Base-by-base conservation (phyloP, 352 stramenopile genomes). In the Phytopythium aichiense region DNA sequence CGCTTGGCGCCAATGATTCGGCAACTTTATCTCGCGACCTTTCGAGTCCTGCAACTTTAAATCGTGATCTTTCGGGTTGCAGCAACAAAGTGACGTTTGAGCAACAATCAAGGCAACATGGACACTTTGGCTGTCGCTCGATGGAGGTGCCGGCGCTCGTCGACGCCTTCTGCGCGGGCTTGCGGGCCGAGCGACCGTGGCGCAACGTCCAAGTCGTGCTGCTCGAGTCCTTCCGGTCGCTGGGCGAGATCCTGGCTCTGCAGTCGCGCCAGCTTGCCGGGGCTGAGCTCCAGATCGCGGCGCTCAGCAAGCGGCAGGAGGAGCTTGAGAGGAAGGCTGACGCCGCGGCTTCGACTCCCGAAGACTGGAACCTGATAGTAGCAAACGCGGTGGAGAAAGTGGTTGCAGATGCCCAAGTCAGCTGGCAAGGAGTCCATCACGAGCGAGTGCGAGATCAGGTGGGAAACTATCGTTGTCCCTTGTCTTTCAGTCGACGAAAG, bases 131-230 rank as follows among this genome's bases (percentile, higher is more conserved):
- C 13, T 8, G 2, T 11, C 35, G 28, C 8, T 13, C n/a, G 12
- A 60, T 60, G 54, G 22, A 49, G 54, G 8, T 52, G 25, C 25
- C 25, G 25, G 18, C 11, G 28, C 42, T 51, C 13, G 25, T 61
- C 35, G 54, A 46, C 20, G 40, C 45, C 1, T 61, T 81, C 40
- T 35, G 18, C 11, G 60, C 54, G 16, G 76, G 56, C 62, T 60
- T 92, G 20, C 53, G 67, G 15, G 71, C 56, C 33, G 79, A 87
- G 54, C 71, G 77, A 40, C 70, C 79, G 40, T 91, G 81, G 84
- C 59, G 72, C 28, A 93, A 93, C 54, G 73, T 90, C 40, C 84
- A 91, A 55, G 49, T 59, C 11, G 71, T 84, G 18, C 55, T 93
- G 23, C 65, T 69, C 3, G 64, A 67, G 42, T 73, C 76, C 15